A percentile compares a stretch with the other conserved stretches of the same genome.
These are phyloP conservation scores for Coemansia interrupta DNA, from an alignment of 192 early-diverging fungal genomes.

Conservation along the genomic window DNA sequence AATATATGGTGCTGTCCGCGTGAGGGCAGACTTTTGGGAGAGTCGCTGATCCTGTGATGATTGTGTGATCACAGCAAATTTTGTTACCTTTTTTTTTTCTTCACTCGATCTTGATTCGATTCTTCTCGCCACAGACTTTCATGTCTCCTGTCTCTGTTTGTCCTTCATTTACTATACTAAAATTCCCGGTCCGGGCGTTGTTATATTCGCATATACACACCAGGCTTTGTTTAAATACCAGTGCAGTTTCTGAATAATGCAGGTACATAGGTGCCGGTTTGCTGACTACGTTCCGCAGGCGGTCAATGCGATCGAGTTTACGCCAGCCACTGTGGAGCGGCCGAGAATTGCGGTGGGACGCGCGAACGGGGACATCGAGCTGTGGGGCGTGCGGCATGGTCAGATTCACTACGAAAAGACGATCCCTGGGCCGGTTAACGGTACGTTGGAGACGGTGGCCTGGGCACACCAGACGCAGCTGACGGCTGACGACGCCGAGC, in stretches of 20 bases:
- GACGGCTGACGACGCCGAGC: constrained; percentile 60
- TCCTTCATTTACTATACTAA: no score
- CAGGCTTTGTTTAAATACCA: not conserved
- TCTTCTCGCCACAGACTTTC: no score
- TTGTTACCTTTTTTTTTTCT: constrained; percentile 5
- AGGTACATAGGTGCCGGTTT: constrained; percentile 82
- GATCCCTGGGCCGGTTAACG: constrained; percentile 73
- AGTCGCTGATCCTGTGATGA: constrained; percentile 1
- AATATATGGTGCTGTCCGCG: no score
- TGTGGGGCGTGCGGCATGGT: constrained; percentile 69
- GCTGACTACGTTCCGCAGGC: constrained; percentile 80
- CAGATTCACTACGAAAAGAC: constrained; percentile 78
- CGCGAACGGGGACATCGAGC: constrained; percentile 89
- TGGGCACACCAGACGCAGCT: constrained; percentile 77
- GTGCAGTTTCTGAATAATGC: constrained; percentile 47
- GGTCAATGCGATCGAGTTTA: constrained; percentile 78
- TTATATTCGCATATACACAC: no score
- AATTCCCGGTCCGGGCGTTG: no score
- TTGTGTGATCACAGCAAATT: constrained; percentile 11
- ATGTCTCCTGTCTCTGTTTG: no score
- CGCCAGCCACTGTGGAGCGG: constrained; percentile 56
- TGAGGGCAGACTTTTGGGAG: no score
- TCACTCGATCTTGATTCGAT: not conserved
- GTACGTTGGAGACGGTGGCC: constrained; percentile 72
- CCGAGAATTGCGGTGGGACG: constrained; percentile 76